Evolutionary conservation across 345 rosid species (phyloP).

Genomic region (Boechera divaricarpa): DNA sequence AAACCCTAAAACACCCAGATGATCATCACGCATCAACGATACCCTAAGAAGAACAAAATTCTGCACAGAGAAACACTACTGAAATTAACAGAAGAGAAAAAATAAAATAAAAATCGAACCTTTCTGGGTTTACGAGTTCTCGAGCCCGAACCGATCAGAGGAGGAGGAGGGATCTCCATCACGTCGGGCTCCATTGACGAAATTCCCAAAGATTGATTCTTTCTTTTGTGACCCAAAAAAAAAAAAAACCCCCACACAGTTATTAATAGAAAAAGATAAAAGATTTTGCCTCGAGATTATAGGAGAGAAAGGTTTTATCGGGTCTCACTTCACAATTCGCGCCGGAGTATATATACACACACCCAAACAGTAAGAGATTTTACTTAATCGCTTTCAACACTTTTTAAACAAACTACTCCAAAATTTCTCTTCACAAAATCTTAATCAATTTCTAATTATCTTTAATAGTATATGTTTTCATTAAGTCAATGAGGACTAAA

Average conservation of each 20-base stretch:
- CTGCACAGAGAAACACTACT: neutral
- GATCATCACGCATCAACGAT: constrained; percentile 33
- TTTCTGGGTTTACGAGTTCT: constrained; percentile 55
- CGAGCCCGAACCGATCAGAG: constrained; percentile 46
- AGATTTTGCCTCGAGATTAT: constrained; percentile 17
- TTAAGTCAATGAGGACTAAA: constrained; percentile 11
- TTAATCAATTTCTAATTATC: too few relatives aligned
- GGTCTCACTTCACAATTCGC: constrained; percentile 28
- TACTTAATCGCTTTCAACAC: constrained; percentile 12
- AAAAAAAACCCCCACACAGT: neutral
- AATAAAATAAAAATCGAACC: constrained; percentile 43
- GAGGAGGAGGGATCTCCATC: constrained; percentile 62
- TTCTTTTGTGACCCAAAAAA: neutral
- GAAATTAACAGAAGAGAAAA: neutral
- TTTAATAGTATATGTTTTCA: too few relatives aligned
- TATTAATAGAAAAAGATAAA: neutral
- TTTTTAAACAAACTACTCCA: neutral
- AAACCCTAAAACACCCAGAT: constrained; percentile 33
- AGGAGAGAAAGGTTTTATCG: neutral
- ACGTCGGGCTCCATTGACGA: constrained; percentile 73
- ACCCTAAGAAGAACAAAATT: neutral
- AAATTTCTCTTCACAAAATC: neutral
- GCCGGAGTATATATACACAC: constrained; percentile 32
- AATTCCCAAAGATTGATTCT: constrained; percentile 20
- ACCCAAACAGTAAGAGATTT: constrained; percentile 13